phyloP scores from a whole-genome alignment of 495 filamentous ascomycete genomes.

The Chlorociboria aeruginascens region DNA sequence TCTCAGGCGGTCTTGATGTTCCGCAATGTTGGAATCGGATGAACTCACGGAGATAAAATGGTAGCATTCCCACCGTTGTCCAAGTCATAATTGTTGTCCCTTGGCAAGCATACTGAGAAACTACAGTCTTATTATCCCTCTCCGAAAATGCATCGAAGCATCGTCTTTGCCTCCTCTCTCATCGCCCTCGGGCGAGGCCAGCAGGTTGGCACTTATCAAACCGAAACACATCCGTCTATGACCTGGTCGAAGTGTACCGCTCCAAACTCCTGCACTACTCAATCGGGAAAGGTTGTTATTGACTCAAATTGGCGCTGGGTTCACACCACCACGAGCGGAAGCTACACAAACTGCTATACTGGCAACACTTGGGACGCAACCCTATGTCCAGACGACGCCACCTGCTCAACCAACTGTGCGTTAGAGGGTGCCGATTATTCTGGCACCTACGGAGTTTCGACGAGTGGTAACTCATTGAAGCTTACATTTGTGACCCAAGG shows the following conservation, averaged over 20 bases:
- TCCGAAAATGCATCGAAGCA: slow-evolving; percentile 9
- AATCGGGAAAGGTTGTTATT: slow-evolving; percentile 42
- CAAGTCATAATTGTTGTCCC: too few relatives aligned
- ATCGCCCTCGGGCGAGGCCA: slow-evolving; percentile 14
- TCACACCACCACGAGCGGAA: slow-evolving; percentile 33
- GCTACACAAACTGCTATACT: slow-evolving; percentile 50
- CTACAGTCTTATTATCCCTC: too few relatives aligned
- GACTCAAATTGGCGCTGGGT: slow-evolving; percentile 58
- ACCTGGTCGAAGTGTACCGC: slow-evolving; percentile 34
- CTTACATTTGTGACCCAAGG: slow-evolving; percentile 41
- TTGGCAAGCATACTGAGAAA: too few relatives aligned
- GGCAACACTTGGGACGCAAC: slow-evolving; percentile 44
- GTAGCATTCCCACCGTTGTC: too few relatives aligned
- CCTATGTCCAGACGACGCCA: slow-evolving; percentile 39
- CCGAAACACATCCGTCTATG: slow-evolving; percentile 37
- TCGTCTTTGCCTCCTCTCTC: slow-evolving; percentile 14
- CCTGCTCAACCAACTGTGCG: slow-evolving; percentile 47
- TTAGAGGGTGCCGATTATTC: slow-evolving; percentile 49
- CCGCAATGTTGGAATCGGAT: too few relatives aligned
- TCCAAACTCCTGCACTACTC: slow-evolving; percentile 26
- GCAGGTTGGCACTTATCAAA: slow-evolving; percentile 19
- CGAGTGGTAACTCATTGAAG: slow-evolving; percentile 39
- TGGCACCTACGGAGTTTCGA: slow-evolving; percentile 42
- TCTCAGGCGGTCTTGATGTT: too few relatives aligned
- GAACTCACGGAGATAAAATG: too few relatives aligned